Percentiles rank a stretch among this genome's conserved stretches.
These are phyloP conservation scores for Cordyceps cateniannulata DNA, from an alignment of 2,329 filamentous ascomycete genomes.

Conservation along the genomic window DNA sequence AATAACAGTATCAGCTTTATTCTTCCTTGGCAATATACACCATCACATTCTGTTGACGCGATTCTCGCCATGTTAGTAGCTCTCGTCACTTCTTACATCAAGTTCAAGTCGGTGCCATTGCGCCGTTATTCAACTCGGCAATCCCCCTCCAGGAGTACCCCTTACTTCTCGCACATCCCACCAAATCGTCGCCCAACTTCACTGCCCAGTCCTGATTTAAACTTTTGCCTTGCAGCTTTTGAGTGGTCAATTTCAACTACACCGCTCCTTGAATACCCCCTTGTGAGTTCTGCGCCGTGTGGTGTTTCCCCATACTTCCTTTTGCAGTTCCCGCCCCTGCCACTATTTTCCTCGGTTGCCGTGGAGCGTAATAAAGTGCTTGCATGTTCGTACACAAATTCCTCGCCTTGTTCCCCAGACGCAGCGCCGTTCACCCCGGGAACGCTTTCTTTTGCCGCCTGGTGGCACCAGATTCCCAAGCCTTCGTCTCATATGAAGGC, in stretches of 20 bases:
- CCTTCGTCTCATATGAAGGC: too few relatives aligned
- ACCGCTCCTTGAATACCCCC: not conserved
- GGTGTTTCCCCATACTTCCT: too few relatives aligned
- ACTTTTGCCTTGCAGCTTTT: not conserved
- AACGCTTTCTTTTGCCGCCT: too few relatives aligned
- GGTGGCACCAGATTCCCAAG: too few relatives aligned
- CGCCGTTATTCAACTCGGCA: not conserved
- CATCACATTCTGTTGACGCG: not conserved
- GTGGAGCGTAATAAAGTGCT: too few relatives aligned
- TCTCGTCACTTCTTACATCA: not conserved
- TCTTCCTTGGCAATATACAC: not conserved
- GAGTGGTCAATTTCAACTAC: not conserved
- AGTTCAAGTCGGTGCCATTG: not conserved
- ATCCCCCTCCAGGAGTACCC: not conserved
- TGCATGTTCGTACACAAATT: too few relatives aligned
- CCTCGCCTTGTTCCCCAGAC: too few relatives aligned
- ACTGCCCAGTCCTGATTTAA: not conserved
- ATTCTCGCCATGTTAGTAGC: not conserved
- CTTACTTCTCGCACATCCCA: not conserved
- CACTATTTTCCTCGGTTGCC: too few relatives aligned
- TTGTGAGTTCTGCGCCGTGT: too few relatives aligned
- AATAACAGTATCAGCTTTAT: not conserved
- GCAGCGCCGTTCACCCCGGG: too few relatives aligned
- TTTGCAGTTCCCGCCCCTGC: too few relatives aligned
- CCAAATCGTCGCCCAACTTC: too few relatives aligned